A percentile compares a stretch with the other conserved stretches of the same genome.
Evolutionary conservation across 768 basidiomycete genomes (phyloP).

Genomic region (Multifurca ochricompacta): DNA sequence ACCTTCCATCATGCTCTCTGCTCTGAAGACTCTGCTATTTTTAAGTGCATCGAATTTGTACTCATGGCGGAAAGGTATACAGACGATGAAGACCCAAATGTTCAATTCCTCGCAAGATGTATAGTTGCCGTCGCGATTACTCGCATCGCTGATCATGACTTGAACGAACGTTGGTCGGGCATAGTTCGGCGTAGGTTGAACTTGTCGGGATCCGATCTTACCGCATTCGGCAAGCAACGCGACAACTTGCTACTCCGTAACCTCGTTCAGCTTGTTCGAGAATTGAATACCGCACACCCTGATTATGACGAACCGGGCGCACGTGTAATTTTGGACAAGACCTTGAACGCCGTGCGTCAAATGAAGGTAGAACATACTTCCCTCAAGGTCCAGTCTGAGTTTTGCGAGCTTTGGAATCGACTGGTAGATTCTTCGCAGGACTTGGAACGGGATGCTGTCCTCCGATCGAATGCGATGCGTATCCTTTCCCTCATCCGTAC

Average conservation of each 20-base stretch:
- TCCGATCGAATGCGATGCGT: not conserved
- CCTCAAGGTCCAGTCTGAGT: not conserved
- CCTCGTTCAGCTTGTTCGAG: not conserved
- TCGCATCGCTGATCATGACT: not conserved
- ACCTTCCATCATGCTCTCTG: slow-evolving; percentile 2
- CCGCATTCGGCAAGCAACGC: not conserved
- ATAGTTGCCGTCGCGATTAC: not conserved
- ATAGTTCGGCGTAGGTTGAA: not conserved
- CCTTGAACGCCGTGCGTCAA: not conserved
- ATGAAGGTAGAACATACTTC: not conserved
- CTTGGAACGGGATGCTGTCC: not conserved
- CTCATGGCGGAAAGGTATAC: not conserved
- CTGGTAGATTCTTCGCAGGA: not conserved
- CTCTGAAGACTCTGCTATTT: not conserved
- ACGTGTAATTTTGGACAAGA: not conserved
- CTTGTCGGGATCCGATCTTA: not conserved
- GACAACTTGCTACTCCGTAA: not conserved
- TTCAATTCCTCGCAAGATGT: not conserved
- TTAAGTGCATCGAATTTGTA: not conserved
- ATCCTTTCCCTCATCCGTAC: not conserved
- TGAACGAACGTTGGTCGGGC: not conserved
- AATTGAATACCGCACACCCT: not conserved
- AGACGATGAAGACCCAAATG: not conserved
- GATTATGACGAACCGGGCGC: not conserved
- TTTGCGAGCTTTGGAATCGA: not conserved